Conservation (phyloP, 169 alveolate species). For the Cryptosporidium sp. region DNA sequence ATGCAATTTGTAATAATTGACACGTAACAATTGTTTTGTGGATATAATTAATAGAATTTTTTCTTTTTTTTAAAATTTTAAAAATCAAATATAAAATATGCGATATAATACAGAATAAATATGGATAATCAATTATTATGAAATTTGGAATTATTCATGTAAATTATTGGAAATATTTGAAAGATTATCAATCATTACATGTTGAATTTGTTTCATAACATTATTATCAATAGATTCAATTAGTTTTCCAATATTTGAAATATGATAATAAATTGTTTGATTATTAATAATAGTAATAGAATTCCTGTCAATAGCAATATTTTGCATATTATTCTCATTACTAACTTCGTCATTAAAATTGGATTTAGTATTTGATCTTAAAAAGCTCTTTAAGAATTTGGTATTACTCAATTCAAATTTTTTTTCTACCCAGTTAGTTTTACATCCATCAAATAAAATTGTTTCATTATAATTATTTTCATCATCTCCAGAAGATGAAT, state of each 20-base stretch:
- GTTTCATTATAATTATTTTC: neutral
- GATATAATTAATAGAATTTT: neutral
- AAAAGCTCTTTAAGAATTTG: conserved; percentile 21
- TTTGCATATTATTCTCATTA: neutral
- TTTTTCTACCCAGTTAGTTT: conserved; percentile 64
- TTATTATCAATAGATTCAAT: conserved; percentile 54
- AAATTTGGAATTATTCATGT: neutral
- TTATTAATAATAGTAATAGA: conserved; percentile 45
- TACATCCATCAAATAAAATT: conserved; percentile 49
- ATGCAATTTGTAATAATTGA: neutral
- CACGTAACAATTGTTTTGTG: neutral
- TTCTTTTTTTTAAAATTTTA: too few species aligned
- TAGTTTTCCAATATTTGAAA: conserved; percentile 37
- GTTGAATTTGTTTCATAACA: conserved; percentile 31
- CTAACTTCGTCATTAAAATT: neutral
- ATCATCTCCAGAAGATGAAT: neutral
- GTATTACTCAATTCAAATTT: conserved; percentile 49
- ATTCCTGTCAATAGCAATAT: conserved; percentile 31
- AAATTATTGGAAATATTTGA: conserved; percentile 28
- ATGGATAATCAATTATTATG: neutral
- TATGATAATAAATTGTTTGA: conserved; percentile 48
- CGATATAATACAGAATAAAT: neutral
- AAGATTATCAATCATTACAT: conserved; percentile 57
- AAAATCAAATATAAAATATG: neutral
- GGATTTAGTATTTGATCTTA: neutral